phyloP scores from a whole-genome alignment of 352 stramenopile genomes.

The Phytophthora pistaciae region DNA sequence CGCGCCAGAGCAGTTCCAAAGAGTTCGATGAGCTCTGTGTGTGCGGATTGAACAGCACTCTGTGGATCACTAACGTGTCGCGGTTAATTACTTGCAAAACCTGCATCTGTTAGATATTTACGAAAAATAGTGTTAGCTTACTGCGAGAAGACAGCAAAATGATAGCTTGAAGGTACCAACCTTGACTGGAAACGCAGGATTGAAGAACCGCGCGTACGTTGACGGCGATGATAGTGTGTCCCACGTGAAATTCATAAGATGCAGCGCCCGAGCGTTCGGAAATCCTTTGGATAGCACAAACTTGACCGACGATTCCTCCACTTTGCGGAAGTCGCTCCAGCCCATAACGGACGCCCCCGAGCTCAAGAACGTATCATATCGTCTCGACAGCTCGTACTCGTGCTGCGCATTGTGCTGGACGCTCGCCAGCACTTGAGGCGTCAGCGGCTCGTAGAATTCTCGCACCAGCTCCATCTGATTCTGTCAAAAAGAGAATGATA shows the following conservation, averaged over 20 bases:
- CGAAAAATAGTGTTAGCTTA: neutral
- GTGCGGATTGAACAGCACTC: slow-evolving; percentile 64
- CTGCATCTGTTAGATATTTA: slow-evolving; percentile 32
- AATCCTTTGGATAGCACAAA: slow-evolving; percentile 65
- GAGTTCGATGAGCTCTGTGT: slow-evolving; percentile 62
- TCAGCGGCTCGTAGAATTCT: slow-evolving; percentile 50
- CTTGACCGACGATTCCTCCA: slow-evolving; percentile 47
- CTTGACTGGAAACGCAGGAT: slow-evolving; percentile 41
- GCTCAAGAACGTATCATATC: slow-evolving; percentile 37
- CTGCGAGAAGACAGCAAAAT: neutral
- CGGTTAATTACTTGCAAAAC: slow-evolving; percentile 66
- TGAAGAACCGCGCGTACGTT: slow-evolving; percentile 55
- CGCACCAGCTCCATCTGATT: slow-evolving; percentile 54
- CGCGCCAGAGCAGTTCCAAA: slow-evolving; percentile 62
- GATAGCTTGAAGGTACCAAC: slow-evolving; percentile 12
- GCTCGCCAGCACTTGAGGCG: slow-evolving; percentile 15
- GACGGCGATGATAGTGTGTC: slow-evolving; percentile 31
- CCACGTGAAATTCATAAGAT: slow-evolving; percentile 56
- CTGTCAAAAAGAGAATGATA: slow-evolving; percentile 13
- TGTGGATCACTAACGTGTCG: slow-evolving; percentile 62
- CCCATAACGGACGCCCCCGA: slow-evolving; percentile 56
- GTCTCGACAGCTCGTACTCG: slow-evolving; percentile 37
- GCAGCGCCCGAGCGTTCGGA: slow-evolving; percentile 32
- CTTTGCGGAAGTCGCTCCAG: slow-evolving; percentile 57
- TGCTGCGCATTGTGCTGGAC: slow-evolving; percentile 35